Percentiles rank a stretch among this genome's conserved stretches.
These are phyloP conservation scores for Prunus davidiana DNA, from an alignment of 306 rosid genomes.

Conservation along the genomic window DNA sequence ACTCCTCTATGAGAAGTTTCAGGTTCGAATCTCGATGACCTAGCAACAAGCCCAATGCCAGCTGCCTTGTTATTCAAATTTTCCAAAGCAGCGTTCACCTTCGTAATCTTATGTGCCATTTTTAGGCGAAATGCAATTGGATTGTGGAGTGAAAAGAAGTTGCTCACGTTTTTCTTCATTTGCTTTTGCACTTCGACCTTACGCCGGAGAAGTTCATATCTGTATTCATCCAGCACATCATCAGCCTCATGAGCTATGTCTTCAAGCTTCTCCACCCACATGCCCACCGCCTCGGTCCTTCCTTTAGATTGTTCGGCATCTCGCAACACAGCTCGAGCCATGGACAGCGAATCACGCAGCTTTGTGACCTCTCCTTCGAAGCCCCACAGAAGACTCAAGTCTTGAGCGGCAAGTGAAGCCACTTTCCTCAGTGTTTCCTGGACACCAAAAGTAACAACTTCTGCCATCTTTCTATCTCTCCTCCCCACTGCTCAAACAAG, in stretches of 20 bases:
- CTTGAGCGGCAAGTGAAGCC: not conserved
- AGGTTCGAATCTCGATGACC: not conserved
- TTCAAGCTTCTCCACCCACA: slow-evolving; percentile 15
- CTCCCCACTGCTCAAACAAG: not conserved
- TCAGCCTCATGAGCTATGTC: not conserved
- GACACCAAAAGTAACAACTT: not conserved
- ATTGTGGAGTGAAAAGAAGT: not conserved
- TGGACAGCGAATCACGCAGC: not conserved
- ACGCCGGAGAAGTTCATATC: slow-evolving; percentile 10
- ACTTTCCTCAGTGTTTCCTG: not conserved
- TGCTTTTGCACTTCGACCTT: not conserved
- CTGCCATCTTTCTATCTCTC: not conserved
- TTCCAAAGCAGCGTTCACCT: not conserved
- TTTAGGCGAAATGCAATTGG: not conserved
- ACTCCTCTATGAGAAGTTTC: not conserved
- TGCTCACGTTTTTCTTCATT: not conserved
- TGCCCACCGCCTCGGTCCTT: not conserved
- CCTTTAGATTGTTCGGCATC: not conserved
- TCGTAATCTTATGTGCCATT: slow-evolving; percentile 7
- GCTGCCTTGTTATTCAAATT: not conserved
- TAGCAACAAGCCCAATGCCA: slow-evolving; percentile 24
- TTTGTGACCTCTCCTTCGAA: slow-evolving; percentile 8
- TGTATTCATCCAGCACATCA: slow-evolving; percentile 3
- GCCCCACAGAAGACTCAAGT: slow-evolving; percentile 2
- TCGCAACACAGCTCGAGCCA: not conserved